Percentiles rank a stretch among this genome's conserved stretches.
These are phyloP conservation scores for bread wheat (Triticum aestivum) DNA, from an alignment of 176 grass and related monocot species.

Conservation along the genomic window DNA sequence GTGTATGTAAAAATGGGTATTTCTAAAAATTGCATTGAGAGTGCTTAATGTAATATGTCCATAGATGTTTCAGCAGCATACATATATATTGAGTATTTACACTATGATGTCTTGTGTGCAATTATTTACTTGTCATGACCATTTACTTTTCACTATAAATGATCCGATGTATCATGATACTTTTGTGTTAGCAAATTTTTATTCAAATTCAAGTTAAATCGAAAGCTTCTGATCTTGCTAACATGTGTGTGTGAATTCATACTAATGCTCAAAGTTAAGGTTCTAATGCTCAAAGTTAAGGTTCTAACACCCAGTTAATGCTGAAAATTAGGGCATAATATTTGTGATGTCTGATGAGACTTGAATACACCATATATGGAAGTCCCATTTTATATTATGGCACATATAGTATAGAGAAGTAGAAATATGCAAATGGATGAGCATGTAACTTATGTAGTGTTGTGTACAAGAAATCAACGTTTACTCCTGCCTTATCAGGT, in stretches of 20 bases:
- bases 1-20: too few species aligned
- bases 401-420: too few species aligned
- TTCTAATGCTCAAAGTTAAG: background rate
- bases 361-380: too few species aligned
- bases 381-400: too few species aligned
- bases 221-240: background rate
- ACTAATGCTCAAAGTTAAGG: background rate
- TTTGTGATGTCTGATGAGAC: too few species aligned
- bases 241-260: background rate
- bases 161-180: background rate
- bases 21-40: too few species aligned
- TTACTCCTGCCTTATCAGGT: background rate
- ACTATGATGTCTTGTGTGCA: background rate
- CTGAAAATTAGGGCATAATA: too few species aligned
- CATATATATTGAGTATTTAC: background rate
- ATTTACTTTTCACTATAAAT: background rate
- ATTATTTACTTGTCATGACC: background rate
- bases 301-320: too few species aligned
- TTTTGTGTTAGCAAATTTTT: background rate
- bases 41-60: too few species aligned
- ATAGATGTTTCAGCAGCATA: background rate
- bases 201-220: background rate
- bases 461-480: background rate
- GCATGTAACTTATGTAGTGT: background rate
- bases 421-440: background rate